A percentile compares a stretch with the other conserved stretches of the same genome.
These are phyloP conservation scores for Typha latifolia DNA, from an alignment of 176 grass and related monocot genomes.

Conservation along the genomic window DNA sequence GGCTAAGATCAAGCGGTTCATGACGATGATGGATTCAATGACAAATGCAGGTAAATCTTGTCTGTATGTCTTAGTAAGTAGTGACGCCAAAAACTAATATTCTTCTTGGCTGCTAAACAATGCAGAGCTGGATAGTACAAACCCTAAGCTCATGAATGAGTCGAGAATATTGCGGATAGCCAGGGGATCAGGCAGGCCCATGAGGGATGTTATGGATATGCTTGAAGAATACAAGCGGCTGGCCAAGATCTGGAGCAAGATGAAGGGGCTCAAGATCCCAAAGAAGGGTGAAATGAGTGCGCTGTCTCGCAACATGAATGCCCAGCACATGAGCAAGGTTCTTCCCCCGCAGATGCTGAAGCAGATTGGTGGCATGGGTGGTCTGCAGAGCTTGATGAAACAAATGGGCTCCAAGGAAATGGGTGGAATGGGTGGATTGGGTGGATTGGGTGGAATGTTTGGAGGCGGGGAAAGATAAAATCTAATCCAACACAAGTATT, in stretches of 20 bases:
- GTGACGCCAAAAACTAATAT: neutral
- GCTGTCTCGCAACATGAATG: constrained; percentile 58
- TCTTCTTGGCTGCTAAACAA: neutral
- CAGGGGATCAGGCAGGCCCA: constrained; percentile 52
- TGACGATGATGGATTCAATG: constrained; percentile 99
- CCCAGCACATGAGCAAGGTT: constrained; percentile 69
- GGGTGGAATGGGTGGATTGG: constrained; percentile 58
- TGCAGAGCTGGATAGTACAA: constrained; percentile 80
- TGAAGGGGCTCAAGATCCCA: constrained; percentile 76
- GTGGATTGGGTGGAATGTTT: constrained; percentile 26
- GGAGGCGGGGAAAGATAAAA: constrained; percentile 8
- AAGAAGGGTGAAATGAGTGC: constrained; percentile 89
- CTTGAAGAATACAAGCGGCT: constrained; percentile 88
- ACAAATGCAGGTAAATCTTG: constrained; percentile 48
- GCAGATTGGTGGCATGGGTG: constrained; percentile 81
- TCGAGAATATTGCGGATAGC: constrained; percentile 60
- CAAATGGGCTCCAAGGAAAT: constrained; percentile 86
- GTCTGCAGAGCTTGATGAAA: constrained; percentile 74
- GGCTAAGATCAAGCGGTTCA: constrained; percentile 94
- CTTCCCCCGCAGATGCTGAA: constrained; percentile 82
- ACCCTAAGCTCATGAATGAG: constrained; percentile 77
- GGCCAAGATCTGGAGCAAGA: constrained; percentile 85
- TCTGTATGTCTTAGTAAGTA: neutral
- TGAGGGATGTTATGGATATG: constrained; percentile 83
- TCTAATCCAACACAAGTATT: too few relatives aligned